phyloP scores from a whole-genome alignment of 768 basidiomycete genomes.

The Phylloporus sp. region DNA sequence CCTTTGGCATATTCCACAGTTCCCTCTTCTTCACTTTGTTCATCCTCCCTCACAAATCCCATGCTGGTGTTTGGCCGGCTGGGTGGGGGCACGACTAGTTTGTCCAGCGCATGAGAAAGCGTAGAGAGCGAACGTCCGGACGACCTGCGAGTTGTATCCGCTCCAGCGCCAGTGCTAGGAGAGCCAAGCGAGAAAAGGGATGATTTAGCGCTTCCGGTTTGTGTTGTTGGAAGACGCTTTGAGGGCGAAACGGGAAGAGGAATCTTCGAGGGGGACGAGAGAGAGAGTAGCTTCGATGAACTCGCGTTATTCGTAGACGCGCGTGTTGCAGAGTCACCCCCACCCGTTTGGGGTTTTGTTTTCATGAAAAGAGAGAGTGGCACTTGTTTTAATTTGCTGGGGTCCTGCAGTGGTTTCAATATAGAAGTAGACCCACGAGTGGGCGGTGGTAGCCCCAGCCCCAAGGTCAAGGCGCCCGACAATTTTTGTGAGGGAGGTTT shows the following conservation, averaged over 20 bases:
- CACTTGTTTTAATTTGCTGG: constrained; percentile 21
- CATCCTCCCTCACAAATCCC: constrained; percentile 49
- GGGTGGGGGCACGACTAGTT: constrained; percentile 63
- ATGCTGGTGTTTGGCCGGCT: constrained; percentile 65
- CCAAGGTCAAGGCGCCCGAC: neutral
- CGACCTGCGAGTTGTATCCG: neutral
- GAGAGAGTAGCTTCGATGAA: constrained; percentile 2
- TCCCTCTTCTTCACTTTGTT: neutral
- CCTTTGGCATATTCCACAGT: constrained; percentile 6
- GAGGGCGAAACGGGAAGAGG: constrained; percentile 22
- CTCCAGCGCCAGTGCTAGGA: neutral
- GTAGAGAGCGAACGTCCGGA: constrained; percentile 50
- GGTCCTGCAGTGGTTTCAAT: constrained; percentile 9
- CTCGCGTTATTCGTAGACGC: constrained; percentile 7
- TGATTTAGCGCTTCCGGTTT: constrained; percentile 4
- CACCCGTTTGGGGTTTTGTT: neutral
- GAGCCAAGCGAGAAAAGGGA: constrained; percentile 6
- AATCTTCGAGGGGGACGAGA: constrained; percentile 28
- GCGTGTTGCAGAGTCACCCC: neutral
- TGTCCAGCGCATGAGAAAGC: constrained; percentile 65
- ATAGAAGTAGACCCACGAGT: constrained; percentile 7
- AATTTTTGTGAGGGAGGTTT: constrained; percentile 10
- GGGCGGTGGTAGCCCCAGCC: neutral
- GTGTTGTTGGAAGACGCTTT: constrained; percentile 12
- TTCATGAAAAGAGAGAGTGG: constrained; percentile 25